phyloP scores from a whole-genome alignment of 352 stramenopile species.

The Globisporangium paroecandrum region DNA sequence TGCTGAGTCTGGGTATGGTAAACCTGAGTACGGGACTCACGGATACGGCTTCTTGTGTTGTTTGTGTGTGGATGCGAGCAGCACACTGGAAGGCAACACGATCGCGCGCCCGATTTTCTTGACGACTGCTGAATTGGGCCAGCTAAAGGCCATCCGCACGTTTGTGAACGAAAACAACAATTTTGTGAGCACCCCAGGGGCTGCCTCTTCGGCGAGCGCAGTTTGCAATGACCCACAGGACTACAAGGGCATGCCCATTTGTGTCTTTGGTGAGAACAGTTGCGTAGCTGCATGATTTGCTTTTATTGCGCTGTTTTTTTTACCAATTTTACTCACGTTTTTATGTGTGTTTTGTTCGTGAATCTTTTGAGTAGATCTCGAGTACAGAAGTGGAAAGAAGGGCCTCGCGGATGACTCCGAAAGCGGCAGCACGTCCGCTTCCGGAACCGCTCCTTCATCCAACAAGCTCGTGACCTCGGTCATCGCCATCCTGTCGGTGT shows the following conservation, averaged over 20 bases:
- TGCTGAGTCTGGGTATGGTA: background rate
- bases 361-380: background rate
- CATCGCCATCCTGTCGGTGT: constrained; percentile 12
- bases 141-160: constrained; percentile 18
- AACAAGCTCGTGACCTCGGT: constrained; percentile 19
- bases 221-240: constrained; percentile 1
- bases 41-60: background rate
- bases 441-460: background rate
- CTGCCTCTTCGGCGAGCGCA: background rate
- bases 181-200: background rate
- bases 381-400: constrained; percentile 4
- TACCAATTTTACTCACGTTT: background rate
- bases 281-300: background rate
- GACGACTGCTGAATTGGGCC: constrained; percentile 11
- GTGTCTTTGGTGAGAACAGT: constrained; percentile 18
- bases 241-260: constrained; percentile 20
- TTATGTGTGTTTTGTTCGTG: background rate
- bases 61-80: constrained; percentile 2
- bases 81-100: constrained; percentile 17
- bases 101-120: constrained; percentile 22
- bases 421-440: constrained; percentile 3
- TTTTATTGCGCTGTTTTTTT: background rate
- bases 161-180: constrained; percentile 20
- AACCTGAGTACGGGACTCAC: background rate
- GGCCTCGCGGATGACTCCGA: background rate